phyloP scores from a whole-genome alignment of 805 yeast species.

The Metschnikowia noctiluminum region DNA sequence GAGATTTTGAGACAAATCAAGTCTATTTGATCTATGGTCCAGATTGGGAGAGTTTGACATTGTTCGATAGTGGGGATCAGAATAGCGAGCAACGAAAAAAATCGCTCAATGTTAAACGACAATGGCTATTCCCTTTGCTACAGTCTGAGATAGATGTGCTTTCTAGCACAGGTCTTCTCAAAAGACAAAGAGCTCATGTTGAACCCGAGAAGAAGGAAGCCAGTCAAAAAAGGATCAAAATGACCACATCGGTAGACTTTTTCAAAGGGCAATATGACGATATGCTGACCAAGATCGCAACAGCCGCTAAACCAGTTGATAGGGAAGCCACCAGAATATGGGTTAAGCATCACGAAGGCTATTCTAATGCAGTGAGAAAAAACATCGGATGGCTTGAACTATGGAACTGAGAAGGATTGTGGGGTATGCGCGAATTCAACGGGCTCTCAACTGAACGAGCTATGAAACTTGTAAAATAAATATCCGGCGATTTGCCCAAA shows the following conservation, averaged over 20 bases:
- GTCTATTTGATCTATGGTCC: constrained; percentile 30
- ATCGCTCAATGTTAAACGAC: constrained; percentile 27
- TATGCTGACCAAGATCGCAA: constrained; percentile 24
- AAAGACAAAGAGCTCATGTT: constrained; percentile 11
- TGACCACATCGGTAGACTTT: constrained; percentile 35
- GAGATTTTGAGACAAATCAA: constrained; percentile 33
- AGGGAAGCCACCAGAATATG: constrained; percentile 43
- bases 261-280: constrained; percentile 38
- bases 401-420: constrained; percentile 34
- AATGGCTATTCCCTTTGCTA: constrained; percentile 36
- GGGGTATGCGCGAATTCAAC: neutral
- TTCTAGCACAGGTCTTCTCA: constrained; percentile 20
- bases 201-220: constrained; percentile 13
- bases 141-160: constrained; percentile 32
- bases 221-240: constrained; percentile 18
- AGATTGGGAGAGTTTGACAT: constrained; percentile 32
- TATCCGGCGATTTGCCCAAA: no score
- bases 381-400: constrained; percentile 74
- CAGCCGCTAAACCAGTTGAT: constrained; percentile 6
- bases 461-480: no score
- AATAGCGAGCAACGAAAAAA: constrained; percentile 16
- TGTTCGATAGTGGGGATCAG: constrained; percentile 14
- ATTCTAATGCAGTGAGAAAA: constrained; percentile 85
- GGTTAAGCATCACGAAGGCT: constrained; percentile 93
- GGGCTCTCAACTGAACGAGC: no score